A percentile compares a stretch with the other conserved stretches of the same genome.
These are phyloP conservation scores for Haplosporangium gracile DNA, from an alignment of 192 early-diverging fungal species.

Conservation along the genomic window DNA sequence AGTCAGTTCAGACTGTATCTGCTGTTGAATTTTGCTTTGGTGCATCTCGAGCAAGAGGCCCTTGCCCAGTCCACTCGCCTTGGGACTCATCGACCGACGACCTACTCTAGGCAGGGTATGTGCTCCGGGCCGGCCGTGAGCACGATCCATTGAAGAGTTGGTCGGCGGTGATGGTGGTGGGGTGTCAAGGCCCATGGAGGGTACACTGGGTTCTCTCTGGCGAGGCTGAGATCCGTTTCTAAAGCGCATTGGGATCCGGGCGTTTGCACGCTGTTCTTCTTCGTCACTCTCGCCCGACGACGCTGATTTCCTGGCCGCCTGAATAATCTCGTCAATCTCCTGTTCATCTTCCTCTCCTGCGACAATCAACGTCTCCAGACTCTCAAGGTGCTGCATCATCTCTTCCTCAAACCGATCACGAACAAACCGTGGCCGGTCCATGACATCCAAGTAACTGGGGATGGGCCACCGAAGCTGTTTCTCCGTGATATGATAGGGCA, in stretches of 20 bases:
- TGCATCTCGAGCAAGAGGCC: slow-evolving; percentile 51
- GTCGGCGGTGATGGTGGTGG: slow-evolving; percentile 49
- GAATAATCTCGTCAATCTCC: slow-evolving; percentile 40
- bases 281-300: slow-evolving; percentile 49
- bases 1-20: slow-evolving; percentile 29
- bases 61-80: slow-evolving; percentile 28
- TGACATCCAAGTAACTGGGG: slow-evolving; percentile 48
- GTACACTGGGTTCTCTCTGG: slow-evolving; percentile 5
- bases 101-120: slow-evolving; percentile 27
- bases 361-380: slow-evolving; percentile 44
- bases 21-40: slow-evolving; percentile 45
- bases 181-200: slow-evolving; percentile 26
- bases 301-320: slow-evolving; percentile 33
- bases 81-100: slow-evolving; percentile 51
- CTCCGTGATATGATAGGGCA: slow-evolving; percentile 37
- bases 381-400: slow-evolving; percentile 50
- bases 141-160: slow-evolving; percentile 19
- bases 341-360: slow-evolving; percentile 41
- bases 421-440: slow-evolving; percentile 44
- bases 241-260: slow-evolving; percentile 35
- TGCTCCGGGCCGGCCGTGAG: slow-evolving; percentile 8
- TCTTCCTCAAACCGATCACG: slow-evolving; percentile 55
- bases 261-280: slow-evolving; percentile 21
- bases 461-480: slow-evolving; percentile 48
- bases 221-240: slow-evolving; percentile 20